A percentile compares a stretch with the other conserved stretches of the same genome.
Conservation (phyloP, 129 eudicot species). For the Silybum marianum region DNA sequence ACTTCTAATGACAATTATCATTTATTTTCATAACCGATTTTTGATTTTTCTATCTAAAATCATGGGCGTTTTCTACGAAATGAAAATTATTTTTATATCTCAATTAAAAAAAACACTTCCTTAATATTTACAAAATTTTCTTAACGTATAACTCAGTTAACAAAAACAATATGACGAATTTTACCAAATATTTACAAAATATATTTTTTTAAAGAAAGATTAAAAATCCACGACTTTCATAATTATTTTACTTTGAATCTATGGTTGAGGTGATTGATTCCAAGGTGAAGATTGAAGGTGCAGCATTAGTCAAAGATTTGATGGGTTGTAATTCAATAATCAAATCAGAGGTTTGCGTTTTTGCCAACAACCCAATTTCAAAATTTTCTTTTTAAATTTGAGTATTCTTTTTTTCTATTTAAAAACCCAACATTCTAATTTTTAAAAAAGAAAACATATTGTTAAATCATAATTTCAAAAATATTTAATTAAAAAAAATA, state of each 20-base stretch:
- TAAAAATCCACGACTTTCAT: not conserved
- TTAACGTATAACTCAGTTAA: too few relatives aligned
- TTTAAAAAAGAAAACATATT: too few relatives aligned
- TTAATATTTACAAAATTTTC: too few relatives aligned
- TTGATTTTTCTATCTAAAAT: too few relatives aligned
- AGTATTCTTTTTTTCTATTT: not conserved
- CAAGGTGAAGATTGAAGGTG: constrained; percentile 7
- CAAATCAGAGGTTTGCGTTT: not conserved
- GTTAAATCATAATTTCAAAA: too few relatives aligned
- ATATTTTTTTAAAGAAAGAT: too few relatives aligned
- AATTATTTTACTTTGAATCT: not conserved
- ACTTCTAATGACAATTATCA: not conserved
- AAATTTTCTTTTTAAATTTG: not conserved
- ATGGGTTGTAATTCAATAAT: constrained; percentile 1
- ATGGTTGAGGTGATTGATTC: not conserved
- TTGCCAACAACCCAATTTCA: not conserved
- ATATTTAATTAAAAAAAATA: too few relatives aligned
- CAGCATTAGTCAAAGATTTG: constrained; percentile 5
- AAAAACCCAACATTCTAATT: not conserved
- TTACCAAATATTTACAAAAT: too few relatives aligned
- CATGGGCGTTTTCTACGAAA: not conserved
- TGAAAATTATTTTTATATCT: too few relatives aligned
- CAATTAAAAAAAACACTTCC: too few relatives aligned
- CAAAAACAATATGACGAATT: too few relatives aligned
- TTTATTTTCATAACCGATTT: not conserved